Percentiles rank a stretch among this genome's conserved stretches.
Evolutionary conservation across 1,284 basidiomycete species (phyloP).

Genomic region (Cutaneotrichosporon sp.): DNA sequence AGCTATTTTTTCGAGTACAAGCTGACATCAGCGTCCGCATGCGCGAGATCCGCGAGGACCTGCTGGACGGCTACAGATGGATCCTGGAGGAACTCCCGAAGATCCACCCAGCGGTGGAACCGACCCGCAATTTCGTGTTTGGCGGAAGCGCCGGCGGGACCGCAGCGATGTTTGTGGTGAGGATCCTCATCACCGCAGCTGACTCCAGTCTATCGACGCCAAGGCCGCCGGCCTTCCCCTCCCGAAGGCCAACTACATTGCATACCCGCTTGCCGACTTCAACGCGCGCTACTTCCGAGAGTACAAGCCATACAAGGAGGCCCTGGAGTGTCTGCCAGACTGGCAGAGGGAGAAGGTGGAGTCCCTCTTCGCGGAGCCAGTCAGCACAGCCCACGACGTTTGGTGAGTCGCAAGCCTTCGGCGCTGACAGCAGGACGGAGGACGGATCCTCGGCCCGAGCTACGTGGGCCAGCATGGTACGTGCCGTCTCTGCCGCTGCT

Average conservation of each 20-base stretch:
- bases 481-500: neutral
- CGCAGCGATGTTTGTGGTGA: neutral
- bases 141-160: slow-evolving; percentile 3
- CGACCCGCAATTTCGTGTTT: neutral
- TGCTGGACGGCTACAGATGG: slow-evolving; percentile 6
- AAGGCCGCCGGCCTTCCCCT: neutral
- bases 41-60: slow-evolving; percentile 1
- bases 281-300: neutral
- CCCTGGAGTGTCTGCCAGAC: neutral
- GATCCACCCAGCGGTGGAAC: neutral
- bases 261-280: slow-evolving; percentile 2
- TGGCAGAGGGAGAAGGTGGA: neutral
- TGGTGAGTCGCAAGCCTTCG: neutral
- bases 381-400: neutral
- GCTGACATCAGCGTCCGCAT: slow-evolving; percentile 2
- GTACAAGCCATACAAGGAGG: neutral
- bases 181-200: neutral
- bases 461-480: neutral
- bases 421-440: neutral
- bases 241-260: slow-evolving; percentile 1
- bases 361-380: neutral
- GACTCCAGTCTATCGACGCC: neutral
- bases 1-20: neutral
- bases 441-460: neutral
- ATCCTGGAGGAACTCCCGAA: neutral